A percentile compares a stretch with the other conserved stretches of the same genome.
Evolutionary conservation across 2,329 filamentous ascomycete genomes (phyloP).

Genomic region (Stemphylium lycopersici): DNA sequence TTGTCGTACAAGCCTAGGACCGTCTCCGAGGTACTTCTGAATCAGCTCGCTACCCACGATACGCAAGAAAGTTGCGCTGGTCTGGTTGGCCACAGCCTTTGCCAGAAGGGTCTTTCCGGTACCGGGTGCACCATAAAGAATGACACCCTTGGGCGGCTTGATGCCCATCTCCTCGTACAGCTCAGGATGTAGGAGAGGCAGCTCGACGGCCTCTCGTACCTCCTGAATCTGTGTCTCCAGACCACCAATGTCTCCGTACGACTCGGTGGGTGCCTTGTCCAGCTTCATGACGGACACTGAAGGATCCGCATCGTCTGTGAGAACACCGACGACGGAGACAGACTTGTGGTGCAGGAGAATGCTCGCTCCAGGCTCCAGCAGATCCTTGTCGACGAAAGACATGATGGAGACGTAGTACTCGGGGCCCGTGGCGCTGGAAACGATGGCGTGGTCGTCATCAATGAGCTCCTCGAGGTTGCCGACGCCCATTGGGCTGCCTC

Average conservation of each 20-base stretch:
- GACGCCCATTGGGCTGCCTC: slow-evolving; percentile 97
- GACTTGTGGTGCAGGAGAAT: slow-evolving; percentile 97
- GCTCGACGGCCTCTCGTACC: slow-evolving; percentile 93
- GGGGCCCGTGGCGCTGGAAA: slow-evolving; percentile 94
- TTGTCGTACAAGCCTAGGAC: slow-evolving; percentile 90
- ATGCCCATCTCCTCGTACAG: slow-evolving; percentile 99
- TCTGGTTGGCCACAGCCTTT: slow-evolving; percentile 97
- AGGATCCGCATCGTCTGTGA: slow-evolving; percentile 95
- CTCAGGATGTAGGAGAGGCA: slow-evolving; percentile 93
- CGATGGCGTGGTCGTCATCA: slow-evolving; percentile 98
- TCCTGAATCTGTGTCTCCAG: slow-evolving; percentile 95
- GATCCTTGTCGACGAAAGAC: slow-evolving; percentile 99
- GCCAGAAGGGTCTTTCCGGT: slow-evolving; percentile 96
- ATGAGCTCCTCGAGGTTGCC: slow-evolving; percentile 98
- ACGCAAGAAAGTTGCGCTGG: slow-evolving; percentile 96
- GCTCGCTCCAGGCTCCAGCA: slow-evolving; percentile 93
- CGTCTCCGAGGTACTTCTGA: slow-evolving; percentile 97
- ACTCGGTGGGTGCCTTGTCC: slow-evolving; percentile 97
- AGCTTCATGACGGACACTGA: slow-evolving; percentile 99
- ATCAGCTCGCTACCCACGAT: slow-evolving; percentile 98
- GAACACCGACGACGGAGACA: slow-evolving; percentile 94
- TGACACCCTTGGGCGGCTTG: slow-evolving; percentile 99
- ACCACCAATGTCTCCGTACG: slow-evolving; percentile 97
- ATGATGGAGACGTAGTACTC: slow-evolving; percentile 99
- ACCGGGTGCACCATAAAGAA: slow-evolving; percentile 94